Evolutionary conservation across 129 eudicot species (phyloP), one percentile per base, ranked within the genome.

Genomic region (Artemisia annua): DNA sequence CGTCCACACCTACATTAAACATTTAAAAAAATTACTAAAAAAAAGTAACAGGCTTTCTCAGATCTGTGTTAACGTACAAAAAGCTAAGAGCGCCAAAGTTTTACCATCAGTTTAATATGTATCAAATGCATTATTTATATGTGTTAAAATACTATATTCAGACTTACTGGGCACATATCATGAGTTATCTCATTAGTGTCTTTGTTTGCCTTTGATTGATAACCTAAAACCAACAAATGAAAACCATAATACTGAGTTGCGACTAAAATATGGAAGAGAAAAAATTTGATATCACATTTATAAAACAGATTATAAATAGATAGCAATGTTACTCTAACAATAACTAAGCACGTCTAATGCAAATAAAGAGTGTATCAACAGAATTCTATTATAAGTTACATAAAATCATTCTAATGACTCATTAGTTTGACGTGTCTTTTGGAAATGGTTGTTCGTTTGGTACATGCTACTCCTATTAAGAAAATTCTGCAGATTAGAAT

Each of bases 111-210:
- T 49, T 39, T 66, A 65, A 49, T 1, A 48, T 55, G 19, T 22
- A 22, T 57, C 19, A 58, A 49, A 48, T 48, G 6, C 48, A 13
- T 71, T 19, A 24, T 44, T 26, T 0, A 8, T 24, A 30, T 55
- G 4, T 67, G 22, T 20, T 18, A 68, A 59, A 4, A 67, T 73
- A 56, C 44, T 58, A 58, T 71, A 26, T 55, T 26, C 43, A 73
- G 67, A 74, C 94, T 20, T 20, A 20, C 22, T 20, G 98, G 97
- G 71, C 98, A 89, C 15, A 93, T 78, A 69, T 89, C 98, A 74
- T 93, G 97, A 73, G 92, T 89, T 56, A 93, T 90, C 75, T 91
- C 91, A 84, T 87, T 88, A 87, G 78, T 55, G 88, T 91, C 79
- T 85, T 85, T 85, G 85, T 84, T 70, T 95, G 22, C 86, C 88